These are phyloP conservation scores for Ehretia macrophylla DNA, from an alignment of 257 asterid genomes.

Conservation along the genomic window DNA sequence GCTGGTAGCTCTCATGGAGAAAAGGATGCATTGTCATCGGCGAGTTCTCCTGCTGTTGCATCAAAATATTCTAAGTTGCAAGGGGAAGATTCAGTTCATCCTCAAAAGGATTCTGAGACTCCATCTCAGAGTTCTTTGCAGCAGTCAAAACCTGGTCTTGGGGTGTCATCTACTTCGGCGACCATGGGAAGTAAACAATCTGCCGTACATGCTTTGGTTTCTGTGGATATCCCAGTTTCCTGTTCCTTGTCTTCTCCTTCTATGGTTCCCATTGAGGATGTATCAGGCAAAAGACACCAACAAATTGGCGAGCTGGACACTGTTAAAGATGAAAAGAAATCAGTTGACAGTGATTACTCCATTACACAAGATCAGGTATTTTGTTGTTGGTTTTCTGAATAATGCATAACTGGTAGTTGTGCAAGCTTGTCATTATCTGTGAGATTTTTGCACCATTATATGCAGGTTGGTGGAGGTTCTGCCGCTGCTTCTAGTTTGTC, in stretches of 20 bases:
- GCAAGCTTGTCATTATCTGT: conserved; percentile 14
- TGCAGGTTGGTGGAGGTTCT: conserved; percentile 44
- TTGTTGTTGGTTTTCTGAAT: conserved; percentile 17
- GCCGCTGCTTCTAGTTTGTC: conserved; percentile 31
- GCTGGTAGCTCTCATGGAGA: conserved; percentile 46
- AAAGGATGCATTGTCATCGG: conserved; percentile 38
- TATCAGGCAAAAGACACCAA: conserved; percentile 22
- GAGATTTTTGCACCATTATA: background rate
- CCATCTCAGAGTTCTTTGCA: conserved; percentile 30
- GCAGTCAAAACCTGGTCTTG: conserved; percentile 42
- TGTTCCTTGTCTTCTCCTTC: conserved; percentile 21
- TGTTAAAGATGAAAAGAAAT: conserved; percentile 27
- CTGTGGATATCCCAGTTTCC: conserved; percentile 23
- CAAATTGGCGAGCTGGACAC: conserved; percentile 26
- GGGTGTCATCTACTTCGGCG: conserved; percentile 24
- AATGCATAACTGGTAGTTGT: conserved; percentile 3
- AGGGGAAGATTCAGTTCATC: conserved; percentile 24
- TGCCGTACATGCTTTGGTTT: conserved; percentile 25
- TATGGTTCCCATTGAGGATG: conserved; percentile 19
- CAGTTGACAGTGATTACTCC: conserved; percentile 18
- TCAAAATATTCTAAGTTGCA: conserved; percentile 30
- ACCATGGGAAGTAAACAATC: conserved; percentile 16
- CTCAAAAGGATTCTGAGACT: conserved; percentile 41
- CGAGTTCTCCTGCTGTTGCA: conserved; percentile 34
- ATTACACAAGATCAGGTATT: conserved; percentile 46